A percentile compares a stretch with the other conserved stretches of the same genome.
phyloP scores from a whole-genome alignment of 805 yeast species.

The Saturnispora hagleri region DNA sequence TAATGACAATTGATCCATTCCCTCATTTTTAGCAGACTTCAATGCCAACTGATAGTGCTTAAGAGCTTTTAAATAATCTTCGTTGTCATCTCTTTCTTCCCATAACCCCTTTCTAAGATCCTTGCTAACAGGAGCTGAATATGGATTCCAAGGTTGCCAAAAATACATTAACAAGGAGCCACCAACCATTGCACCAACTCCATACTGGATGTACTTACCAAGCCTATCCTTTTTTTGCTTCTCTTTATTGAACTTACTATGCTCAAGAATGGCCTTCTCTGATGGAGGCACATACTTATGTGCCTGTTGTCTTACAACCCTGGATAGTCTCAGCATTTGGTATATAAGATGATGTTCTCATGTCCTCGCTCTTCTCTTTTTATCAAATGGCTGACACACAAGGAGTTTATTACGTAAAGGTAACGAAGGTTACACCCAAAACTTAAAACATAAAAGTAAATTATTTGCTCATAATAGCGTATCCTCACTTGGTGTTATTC shows the following conservation, averaged over 20 bases:
- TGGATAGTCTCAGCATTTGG: neutral
- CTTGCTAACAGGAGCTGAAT: conserved; percentile 45
- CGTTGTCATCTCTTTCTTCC: conserved; percentile 67
- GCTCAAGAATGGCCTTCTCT: conserved; percentile 7
- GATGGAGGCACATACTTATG: conserved; percentile 11
- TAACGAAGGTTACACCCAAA: neutral
- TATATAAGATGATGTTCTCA: neutral
- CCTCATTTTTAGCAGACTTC: conserved; percentile 45
- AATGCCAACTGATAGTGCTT: conserved; percentile 68
- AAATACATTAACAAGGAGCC: conserved; percentile 18
- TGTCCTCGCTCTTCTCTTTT: neutral
- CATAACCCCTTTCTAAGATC: conserved; percentile 66
- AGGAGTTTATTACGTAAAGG: neutral
- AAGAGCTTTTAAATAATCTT: conserved; percentile 60
- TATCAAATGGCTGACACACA: neutral
- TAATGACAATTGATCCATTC: conserved; percentile 52
- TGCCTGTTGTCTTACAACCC: neutral
- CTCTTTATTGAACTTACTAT: conserved; percentile 6
- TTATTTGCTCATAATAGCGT: too few relatives aligned
- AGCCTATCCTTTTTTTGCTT: conserved; percentile 12
- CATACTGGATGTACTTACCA: conserved; percentile 12
- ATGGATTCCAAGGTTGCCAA: conserved; percentile 31
- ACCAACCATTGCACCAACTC: conserved; percentile 14
- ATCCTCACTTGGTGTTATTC: too few relatives aligned
- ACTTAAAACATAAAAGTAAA: too few relatives aligned